Conservation (phyloP, 23 red algal genomes). For the Gracilaria domingensis region DNA sequence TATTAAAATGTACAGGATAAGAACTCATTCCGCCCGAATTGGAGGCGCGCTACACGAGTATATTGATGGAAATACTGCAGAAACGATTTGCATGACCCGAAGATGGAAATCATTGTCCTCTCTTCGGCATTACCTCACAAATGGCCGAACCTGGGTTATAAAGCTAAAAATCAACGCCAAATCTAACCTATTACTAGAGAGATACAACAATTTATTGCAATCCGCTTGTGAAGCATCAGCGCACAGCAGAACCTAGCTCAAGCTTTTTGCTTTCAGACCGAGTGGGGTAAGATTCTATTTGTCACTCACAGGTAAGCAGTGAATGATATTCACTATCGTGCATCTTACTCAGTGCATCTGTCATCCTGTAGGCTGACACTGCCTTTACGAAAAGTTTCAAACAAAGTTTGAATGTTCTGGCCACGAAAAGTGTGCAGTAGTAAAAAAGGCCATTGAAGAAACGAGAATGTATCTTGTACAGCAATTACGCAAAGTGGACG, state of each 20-base stretch:
- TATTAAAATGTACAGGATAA: neutral
- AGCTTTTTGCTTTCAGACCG: neutral
- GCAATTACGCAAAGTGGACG: too few species aligned
- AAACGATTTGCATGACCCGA: conserved; percentile 14
- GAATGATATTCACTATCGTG: neutral
- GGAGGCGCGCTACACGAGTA: conserved; percentile 22
- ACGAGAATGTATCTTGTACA: too few species aligned
- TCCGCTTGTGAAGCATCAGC: neutral
- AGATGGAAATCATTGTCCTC: neutral
- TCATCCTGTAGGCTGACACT: neutral
- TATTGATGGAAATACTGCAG: neutral
- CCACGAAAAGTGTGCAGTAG: neutral
- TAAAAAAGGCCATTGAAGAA: neutral
- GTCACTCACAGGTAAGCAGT: neutral
- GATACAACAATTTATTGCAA: neutral
- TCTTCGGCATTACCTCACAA: neutral
- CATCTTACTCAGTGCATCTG: neutral
- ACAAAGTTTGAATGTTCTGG: conserved; percentile 22
- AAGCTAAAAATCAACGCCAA: neutral
- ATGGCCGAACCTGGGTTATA: conserved; percentile 15
- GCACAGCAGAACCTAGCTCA: neutral
- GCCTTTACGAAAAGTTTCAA: neutral
- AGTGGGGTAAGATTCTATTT: neutral
- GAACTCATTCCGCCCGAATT: conserved; percentile 20
- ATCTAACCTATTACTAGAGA: too few species aligned